Evolutionary conservation across 495 filamentous ascomycete species (phyloP).

Genomic region (Xylaria scruposa): DNA sequence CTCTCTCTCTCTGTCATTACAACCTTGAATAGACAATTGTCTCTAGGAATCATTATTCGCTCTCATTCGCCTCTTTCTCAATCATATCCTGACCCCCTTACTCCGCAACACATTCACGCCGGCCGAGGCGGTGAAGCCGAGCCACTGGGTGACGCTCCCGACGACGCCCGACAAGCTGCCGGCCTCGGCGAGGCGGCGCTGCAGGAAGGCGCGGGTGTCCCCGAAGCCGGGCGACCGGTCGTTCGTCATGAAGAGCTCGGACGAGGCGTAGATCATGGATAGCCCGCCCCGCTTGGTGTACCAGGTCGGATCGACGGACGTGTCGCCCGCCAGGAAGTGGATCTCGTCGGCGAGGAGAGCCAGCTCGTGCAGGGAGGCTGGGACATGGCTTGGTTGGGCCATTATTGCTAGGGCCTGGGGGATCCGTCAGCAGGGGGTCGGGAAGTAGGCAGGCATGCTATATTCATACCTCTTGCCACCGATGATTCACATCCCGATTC

Average conservation of each 20-base stretch:
- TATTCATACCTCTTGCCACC: slow-evolving; percentile 80
- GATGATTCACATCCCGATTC: slow-evolving; percentile 70
- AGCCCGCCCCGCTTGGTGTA: slow-evolving; percentile 87
- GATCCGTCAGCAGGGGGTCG: not conserved
- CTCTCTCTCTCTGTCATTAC: not conserved
- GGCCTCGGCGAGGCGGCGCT: slow-evolving; percentile 75
- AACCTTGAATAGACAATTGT: not conserved
- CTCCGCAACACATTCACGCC: slow-evolving; percentile 68
- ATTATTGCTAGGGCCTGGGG: slow-evolving; percentile 86
- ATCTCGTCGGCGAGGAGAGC: slow-evolving; percentile 86
- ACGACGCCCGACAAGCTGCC: slow-evolving; percentile 62
- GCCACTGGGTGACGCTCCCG: slow-evolving; percentile 70
- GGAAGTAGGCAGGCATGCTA: not conserved
- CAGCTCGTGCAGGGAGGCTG: slow-evolving; percentile 79
- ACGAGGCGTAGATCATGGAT: slow-evolving; percentile 79
- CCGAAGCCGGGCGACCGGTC: slow-evolving; percentile 69
- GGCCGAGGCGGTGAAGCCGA: slow-evolving; percentile 75
- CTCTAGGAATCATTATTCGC: slow-evolving; percentile 10
- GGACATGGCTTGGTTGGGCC: slow-evolving; percentile 78
- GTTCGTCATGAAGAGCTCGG: slow-evolving; percentile 92
- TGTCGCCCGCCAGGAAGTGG: slow-evolving; percentile 81
- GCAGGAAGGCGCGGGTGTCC: slow-evolving; percentile 81
- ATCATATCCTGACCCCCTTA: slow-evolving; percentile 66
- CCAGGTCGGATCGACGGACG: slow-evolving; percentile 81
- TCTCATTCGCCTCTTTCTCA: not conserved